Evolutionary conservation across 202 grass and related monocot species (phyloP), one percentile per base, ranked within the genome.

Genomic region (Setaria italica): DNA sequence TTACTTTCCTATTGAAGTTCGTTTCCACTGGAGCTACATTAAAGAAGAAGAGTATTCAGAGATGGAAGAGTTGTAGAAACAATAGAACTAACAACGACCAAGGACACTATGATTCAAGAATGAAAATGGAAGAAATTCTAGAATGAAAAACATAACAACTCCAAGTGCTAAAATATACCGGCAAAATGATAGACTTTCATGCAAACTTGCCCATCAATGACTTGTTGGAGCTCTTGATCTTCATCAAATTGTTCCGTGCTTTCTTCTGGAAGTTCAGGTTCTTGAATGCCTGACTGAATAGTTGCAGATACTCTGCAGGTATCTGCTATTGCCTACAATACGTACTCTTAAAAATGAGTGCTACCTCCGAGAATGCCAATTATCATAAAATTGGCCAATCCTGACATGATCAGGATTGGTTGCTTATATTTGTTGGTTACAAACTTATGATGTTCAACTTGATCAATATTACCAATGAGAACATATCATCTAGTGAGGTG

Each of bases 171-270:
- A 42, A 72, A 53, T 60, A 74, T 92, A 95, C 92, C 92, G 41
- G 86, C 47, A 89, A 99, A 99, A 74, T 91, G 34, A 42, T 95
- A 99, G 59, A 94, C 85, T 93, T 99, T 99, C 88, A 80, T 89
- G 78, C 88, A 94, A 63, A 95, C 85, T 82, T 95, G 90, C 5
- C 93, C 96, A 92, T 92, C 83, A 55, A 99, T 99, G 91, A 99
- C 74, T 89, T 99, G 93, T 58, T 95, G 91, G 66, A 99, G 88
- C 76, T 94, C 93, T 70, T 94, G 79, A 64, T 95, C 90, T 87
- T 92, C 96, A 90, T 92, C 76, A 82, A 94, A 94, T 41, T 86
- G 80, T 56, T 87, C 86, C 67, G 86, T 62, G 71, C 54, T 88
- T 92, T 95, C 90, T 90, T 76, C 75, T 76, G 86, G 91, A 79